A percentile compares a stretch with the other conserved stretches of the same genome.
These are phyloP conservation scores for Moelleriella libera DNA, from an alignment of 2,329 filamentous ascomycete genomes.

Conservation along the genomic window DNA sequence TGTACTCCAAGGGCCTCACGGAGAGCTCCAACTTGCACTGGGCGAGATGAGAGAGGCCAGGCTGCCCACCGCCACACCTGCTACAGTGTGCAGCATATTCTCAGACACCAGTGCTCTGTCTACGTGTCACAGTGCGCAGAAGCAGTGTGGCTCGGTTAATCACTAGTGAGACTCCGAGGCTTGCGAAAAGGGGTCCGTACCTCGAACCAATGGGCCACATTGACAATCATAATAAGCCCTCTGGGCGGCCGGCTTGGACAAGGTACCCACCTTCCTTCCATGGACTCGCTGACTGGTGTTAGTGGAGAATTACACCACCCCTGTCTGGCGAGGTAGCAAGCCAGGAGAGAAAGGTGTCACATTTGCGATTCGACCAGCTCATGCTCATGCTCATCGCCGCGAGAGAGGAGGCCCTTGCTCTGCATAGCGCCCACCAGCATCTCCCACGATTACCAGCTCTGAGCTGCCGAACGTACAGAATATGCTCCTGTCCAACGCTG, in stretches of 20 bases:
- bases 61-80: background rate
- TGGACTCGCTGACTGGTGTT: background rate
- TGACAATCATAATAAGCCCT: too few relatives aligned
- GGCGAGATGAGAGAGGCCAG: too few relatives aligned
- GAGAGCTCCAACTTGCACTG: too few relatives aligned
- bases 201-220: too few relatives aligned
- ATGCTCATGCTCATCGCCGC: too few relatives aligned
- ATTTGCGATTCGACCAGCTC: background rate
- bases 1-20: too few relatives aligned
- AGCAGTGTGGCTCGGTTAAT: background rate
- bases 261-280: background rate
- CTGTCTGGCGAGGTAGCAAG: background rate
- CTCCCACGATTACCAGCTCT: too few relatives aligned
- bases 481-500: constrained; percentile 20
- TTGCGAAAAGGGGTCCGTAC: background rate
- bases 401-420: too few relatives aligned
- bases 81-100: background rate
- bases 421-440: too few relatives aligned
- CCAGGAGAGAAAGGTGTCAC: background rate
- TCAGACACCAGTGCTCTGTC: background rate
- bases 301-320: background rate
- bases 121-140: background rate
- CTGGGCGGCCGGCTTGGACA: background rate
- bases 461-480: background rate
- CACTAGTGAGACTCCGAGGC: background rate